These are phyloP conservation scores for Magnolia changhungtana DNA, from an alignment of 164 flowering plant genomes.

Conservation along the genomic window DNA sequence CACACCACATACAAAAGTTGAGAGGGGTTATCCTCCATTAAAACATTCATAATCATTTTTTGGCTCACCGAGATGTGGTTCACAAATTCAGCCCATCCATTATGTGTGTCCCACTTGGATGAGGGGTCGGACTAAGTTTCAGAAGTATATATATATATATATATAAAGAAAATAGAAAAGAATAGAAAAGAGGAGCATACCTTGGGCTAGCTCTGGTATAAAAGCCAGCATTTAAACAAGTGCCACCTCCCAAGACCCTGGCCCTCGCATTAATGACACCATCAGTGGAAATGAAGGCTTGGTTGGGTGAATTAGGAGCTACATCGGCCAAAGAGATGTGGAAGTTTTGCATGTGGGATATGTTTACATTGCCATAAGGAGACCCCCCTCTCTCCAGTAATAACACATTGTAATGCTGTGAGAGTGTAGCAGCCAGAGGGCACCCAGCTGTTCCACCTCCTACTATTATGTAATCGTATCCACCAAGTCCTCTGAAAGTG, in stretches of 20 bases:
- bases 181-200: conserved; percentile 19
- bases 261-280: conserved; percentile 89
- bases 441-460: conserved; percentile 99
- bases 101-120: no score
- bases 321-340: conserved; percentile 67
- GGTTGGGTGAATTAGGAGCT: conserved; percentile 69
- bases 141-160: no score
- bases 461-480: conserved; percentile 76
- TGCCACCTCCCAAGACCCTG: conserved; percentile 86
- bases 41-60: no score
- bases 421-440: conserved; percentile 89
- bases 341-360: conserved; percentile 64
- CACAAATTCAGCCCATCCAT: no score
- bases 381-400: conserved; percentile 86
- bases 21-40: no score
- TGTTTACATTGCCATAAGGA: conserved; percentile 59
- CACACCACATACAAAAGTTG: no score
- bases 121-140: no score
- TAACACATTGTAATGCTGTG: conserved; percentile 70
- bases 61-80: no score
- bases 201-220: conserved; percentile 77
- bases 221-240: conserved; percentile 91
- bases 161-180: no score
- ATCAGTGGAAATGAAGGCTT: conserved; percentile 79
- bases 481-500: conserved; percentile 34